Base-by-base conservation (phyloP, 768 basidiomycete species). In the Lactarius hatsudake region DNA sequence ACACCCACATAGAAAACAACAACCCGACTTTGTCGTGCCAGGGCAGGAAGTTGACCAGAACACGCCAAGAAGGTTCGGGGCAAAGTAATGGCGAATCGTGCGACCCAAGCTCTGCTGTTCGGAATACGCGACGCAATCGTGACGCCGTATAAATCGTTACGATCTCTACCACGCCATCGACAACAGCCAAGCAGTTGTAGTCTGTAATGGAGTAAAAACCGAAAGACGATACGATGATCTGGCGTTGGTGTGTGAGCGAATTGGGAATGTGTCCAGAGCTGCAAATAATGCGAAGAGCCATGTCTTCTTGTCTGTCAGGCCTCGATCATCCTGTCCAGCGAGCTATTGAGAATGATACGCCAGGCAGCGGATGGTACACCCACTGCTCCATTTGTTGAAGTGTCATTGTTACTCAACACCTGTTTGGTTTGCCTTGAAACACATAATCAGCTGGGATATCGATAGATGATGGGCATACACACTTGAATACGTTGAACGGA, bases 341-440 rank as follows among this genome's bases (percentile, higher is more conserved):
- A 45, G 20, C 20, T 45, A 30, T 70, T n/a, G 59, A 53, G 43
- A 40, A 20, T 15, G 32, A 12, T 30, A 28, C 18, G 38, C 23
- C 23, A 20, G 8, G 36, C 15, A n/a, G 38, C 45, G 30, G 51
- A 63, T 5, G 13, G 23, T 51, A n/a, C n/a, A 81, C 88, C 68
- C 63, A 90, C 90, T 93, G 91, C 43, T 90, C 87, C 62, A 81
- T 84, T 78, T n/a, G n/a, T 93, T 93, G 78, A 90, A 93, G 61
- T 81, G 82, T 71, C n/a, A n/a, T 93, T 93, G 73, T 90, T 92
- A n/a, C 76, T 92, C 91, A 12, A 91, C 83, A 36, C 91, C 91
- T 0, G 88, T 89, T 83, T 93, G 89, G 69, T 91, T 91, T 75
- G 79, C 83, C 85, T 87, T 7, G 28, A 23, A 66, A 56, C 7